Conservation (phyloP, 2,329 filamentous ascomycete genomes). For the Dothideomycetes sp. region DNA sequence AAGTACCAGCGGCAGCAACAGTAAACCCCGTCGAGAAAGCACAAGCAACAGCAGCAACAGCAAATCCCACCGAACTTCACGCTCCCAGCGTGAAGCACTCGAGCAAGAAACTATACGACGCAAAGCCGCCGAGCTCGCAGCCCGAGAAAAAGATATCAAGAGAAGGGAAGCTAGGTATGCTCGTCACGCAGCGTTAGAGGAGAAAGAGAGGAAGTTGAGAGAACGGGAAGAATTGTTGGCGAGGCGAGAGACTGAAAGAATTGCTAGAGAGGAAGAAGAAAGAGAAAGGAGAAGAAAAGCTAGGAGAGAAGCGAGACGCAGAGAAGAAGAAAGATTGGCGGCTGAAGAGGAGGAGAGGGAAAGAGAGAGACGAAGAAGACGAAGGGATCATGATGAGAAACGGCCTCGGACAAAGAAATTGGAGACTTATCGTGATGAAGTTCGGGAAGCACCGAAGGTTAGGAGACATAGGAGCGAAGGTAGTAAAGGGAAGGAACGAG, state of each 20-base stretch:
- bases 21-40: background rate
- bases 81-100: background rate
- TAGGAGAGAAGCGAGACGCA: background rate
- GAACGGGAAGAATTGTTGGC: background rate
- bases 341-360: background rate
- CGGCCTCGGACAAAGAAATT: background rate
- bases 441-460: background rate
- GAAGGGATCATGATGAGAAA: background rate
- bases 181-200: background rate
- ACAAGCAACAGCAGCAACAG: background rate
- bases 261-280: background rate
- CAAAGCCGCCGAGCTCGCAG: background rate
- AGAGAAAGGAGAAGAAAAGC: background rate
- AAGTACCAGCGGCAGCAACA: background rate
- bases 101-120: slow-evolving; percentile 3
- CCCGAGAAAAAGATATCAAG: background rate
- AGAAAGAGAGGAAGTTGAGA: background rate
- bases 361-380: background rate
- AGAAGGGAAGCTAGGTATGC: background rate
- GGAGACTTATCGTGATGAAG: background rate
- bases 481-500: too few species aligned
- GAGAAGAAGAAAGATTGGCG: background rate
- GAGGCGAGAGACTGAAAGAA: background rate
- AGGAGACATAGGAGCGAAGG: too few species aligned
- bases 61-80: background rate